Percentiles rank a stretch among this genome's conserved stretches.
These are phyloP conservation scores for Pichia inconspicua DNA, from an alignment of 1,139 yeast genomes.

Conservation along the genomic window DNA sequence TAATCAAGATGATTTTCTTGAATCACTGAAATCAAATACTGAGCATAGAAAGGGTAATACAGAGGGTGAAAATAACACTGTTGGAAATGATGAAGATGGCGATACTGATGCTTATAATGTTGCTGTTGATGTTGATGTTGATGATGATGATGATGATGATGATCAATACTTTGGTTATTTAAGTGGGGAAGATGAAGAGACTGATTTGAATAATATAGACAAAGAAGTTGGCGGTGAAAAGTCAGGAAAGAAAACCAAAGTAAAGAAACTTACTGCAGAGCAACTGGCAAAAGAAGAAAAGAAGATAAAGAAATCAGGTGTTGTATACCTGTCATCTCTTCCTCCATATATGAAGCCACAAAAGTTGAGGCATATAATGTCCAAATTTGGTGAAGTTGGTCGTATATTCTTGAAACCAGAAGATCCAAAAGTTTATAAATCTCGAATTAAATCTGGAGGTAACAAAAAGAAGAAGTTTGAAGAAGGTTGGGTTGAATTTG, in stretches of 20 bases:
- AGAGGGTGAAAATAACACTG: too few species aligned
- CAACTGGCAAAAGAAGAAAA: constrained; percentile 51
- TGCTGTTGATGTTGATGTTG: constrained; percentile 14
- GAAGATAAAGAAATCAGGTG: constrained; percentile 71
- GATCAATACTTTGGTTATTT: constrained; percentile 12
- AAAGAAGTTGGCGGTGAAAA: constrained; percentile 3
- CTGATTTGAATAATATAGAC: constrained; percentile 14
- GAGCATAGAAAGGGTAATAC: too few species aligned
- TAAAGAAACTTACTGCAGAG: constrained; percentile 44
- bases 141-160: constrained; percentile 13
- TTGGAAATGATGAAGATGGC: background rate
- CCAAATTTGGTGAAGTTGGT: constrained; percentile 79
- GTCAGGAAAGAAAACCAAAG: constrained; percentile 22
- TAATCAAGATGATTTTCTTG: background rate
- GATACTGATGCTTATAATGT: constrained; percentile 3
- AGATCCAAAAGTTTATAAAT: constrained; percentile 53
- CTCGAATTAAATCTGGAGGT: constrained; percentile 83
- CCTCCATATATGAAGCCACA: constrained; percentile 98
- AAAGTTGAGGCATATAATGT: constrained; percentile 71
- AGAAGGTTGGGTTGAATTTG: constrained; percentile 97
- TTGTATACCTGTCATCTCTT: constrained; percentile 76
- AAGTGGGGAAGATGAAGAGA: constrained; percentile 12
- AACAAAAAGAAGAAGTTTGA: constrained; percentile 80
- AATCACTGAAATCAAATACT: too few species aligned
- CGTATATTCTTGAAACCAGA: constrained; percentile 85